Evolutionary conservation across 2,329 filamentous ascomycete genomes (phyloP).

Genomic region (Aspergillus sp.): DNA sequence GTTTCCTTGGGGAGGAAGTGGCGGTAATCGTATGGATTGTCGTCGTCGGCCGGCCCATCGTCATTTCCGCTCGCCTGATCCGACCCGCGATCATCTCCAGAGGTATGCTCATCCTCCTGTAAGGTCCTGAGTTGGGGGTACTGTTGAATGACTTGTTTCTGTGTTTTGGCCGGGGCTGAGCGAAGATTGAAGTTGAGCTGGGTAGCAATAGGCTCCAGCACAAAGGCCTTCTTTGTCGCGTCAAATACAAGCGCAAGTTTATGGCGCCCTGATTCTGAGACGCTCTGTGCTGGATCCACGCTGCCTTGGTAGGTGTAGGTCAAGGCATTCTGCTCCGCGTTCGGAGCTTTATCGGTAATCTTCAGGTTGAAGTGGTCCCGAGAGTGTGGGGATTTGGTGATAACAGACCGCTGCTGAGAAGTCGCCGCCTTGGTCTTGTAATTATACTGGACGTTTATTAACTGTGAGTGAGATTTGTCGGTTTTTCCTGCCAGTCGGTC

Average conservation of each 20-base stretch:
- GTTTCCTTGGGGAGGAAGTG: slow-evolving; percentile 50
- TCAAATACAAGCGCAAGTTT: slow-evolving; percentile 69
- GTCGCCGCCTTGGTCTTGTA: slow-evolving; percentile 46
- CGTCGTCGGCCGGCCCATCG: slow-evolving; percentile 43
- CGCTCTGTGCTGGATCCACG: slow-evolving; percentile 35
- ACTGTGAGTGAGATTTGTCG: slow-evolving; percentile 19
- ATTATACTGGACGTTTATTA: slow-evolving; percentile 47
- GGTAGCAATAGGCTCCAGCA: slow-evolving; percentile 78
- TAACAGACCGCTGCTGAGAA: slow-evolving; percentile 37
- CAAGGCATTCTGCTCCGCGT: slow-evolving; percentile 37
- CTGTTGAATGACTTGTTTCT: slow-evolving; percentile 64
- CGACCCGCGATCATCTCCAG: slow-evolving; percentile 32
- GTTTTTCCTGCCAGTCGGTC: slow-evolving; percentile 39
- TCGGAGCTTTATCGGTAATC: slow-evolving; percentile 43
- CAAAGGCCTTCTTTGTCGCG: slow-evolving; percentile 69
- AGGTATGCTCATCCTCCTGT: slow-evolving; percentile 36
- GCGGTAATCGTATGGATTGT: slow-evolving; percentile 51
- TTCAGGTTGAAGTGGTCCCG: slow-evolving; percentile 41
- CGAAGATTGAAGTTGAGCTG: slow-evolving; percentile 85
- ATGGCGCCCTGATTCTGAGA: slow-evolving; percentile 29
- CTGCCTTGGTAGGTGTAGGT: slow-evolving; percentile 43
- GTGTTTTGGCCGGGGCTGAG: slow-evolving; percentile 64
- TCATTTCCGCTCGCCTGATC: slow-evolving; percentile 40
- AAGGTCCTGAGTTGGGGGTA: slow-evolving; percentile 62
- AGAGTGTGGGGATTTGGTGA: slow-evolving; percentile 34